These are phyloP conservation scores for Sarocladium strictum DNA, from an alignment of 2,329 filamentous ascomycete genomes.

Conservation along the genomic window DNA sequence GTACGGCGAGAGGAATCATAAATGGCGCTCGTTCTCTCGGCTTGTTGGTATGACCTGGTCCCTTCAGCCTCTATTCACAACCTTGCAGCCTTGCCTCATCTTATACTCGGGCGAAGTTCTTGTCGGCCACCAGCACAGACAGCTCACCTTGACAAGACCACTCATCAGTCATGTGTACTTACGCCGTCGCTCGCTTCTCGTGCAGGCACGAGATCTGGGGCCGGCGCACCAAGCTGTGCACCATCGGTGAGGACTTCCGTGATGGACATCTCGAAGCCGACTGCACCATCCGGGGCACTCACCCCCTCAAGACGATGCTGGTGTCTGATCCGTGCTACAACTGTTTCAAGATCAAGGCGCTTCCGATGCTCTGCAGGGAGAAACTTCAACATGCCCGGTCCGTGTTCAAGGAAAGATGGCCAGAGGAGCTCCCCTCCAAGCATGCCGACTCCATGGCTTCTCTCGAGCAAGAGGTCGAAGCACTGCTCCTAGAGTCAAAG, in stretches of 20 bases:
- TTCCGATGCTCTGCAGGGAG: slow-evolving; percentile 13
- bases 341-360: slow-evolving; percentile 17
- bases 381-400: slow-evolving; percentile 14
- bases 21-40: too few species aligned
- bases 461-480: too few species aligned
- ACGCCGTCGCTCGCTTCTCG: slow-evolving; percentile 18
- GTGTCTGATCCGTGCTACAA: slow-evolving; percentile 18
- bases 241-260: slow-evolving; percentile 13
- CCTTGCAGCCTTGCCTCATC: too few species aligned
- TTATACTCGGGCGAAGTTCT: too few species aligned
- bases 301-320: slow-evolving; percentile 17
- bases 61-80: too few species aligned
- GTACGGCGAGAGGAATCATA: too few species aligned
- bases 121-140: too few species aligned
- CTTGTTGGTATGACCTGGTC: too few species aligned
- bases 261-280: slow-evolving; percentile 9
- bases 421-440: not conserved
- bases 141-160: not conserved
- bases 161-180: slow-evolving; percentile 20
- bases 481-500: too few species aligned
- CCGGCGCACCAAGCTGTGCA: slow-evolving; percentile 17
- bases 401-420: slow-evolving; percentile 10
- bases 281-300: slow-evolving; percentile 17
- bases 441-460: not conserved
- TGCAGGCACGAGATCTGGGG: slow-evolving; percentile 23